phyloP scores from a whole-genome alignment of 192 early-diverging fungal species.

The Phycomyces nitens region DNA sequence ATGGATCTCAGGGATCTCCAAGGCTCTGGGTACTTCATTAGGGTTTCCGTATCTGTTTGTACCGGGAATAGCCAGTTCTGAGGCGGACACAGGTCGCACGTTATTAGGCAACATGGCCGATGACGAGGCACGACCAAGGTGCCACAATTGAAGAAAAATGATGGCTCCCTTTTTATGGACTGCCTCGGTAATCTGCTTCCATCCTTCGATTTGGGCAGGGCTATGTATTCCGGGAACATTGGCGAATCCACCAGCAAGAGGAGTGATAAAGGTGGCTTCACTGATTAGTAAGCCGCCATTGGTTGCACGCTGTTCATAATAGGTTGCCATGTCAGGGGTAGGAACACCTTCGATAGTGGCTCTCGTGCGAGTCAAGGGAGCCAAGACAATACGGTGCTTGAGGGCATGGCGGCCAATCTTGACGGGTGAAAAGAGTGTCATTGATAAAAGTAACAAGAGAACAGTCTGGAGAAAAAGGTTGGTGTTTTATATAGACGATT shows the following conservation, averaged over 20 bases:
- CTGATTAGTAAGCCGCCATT: constrained; percentile 14
- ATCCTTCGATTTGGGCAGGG: constrained; percentile 39
- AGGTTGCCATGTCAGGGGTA: neutral
- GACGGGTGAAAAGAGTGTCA: constrained; percentile 15
- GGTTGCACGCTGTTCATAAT: constrained; percentile 7
- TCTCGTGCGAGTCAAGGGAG: constrained; percentile 18
- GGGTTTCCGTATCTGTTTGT: neutral
- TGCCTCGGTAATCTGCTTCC: constrained; percentile 50
- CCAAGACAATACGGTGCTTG: constrained; percentile 17
- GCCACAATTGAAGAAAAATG: constrained; percentile 59
- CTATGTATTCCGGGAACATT: constrained; percentile 36
- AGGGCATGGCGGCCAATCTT: constrained; percentile 1
- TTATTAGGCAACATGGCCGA: neutral
- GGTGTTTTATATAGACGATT: too few species aligned
- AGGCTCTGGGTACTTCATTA: constrained; percentile 48
- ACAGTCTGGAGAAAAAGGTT: too few species aligned
- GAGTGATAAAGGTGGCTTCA: constrained; percentile 13
- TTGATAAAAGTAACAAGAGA: too few species aligned
- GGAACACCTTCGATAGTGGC: constrained; percentile 1
- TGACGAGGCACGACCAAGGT: constrained; percentile 15
- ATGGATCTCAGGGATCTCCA: constrained; percentile 66
- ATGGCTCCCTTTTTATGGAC: constrained; percentile 53
- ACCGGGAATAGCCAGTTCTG: constrained; percentile 13
- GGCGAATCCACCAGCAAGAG: constrained; percentile 17
- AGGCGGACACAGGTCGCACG: constrained; percentile 12